A percentile compares a stretch with the other conserved stretches of the same genome.
Conservation (phyloP, 306 rosid species). For the Castanopsis chinensis region DNA sequence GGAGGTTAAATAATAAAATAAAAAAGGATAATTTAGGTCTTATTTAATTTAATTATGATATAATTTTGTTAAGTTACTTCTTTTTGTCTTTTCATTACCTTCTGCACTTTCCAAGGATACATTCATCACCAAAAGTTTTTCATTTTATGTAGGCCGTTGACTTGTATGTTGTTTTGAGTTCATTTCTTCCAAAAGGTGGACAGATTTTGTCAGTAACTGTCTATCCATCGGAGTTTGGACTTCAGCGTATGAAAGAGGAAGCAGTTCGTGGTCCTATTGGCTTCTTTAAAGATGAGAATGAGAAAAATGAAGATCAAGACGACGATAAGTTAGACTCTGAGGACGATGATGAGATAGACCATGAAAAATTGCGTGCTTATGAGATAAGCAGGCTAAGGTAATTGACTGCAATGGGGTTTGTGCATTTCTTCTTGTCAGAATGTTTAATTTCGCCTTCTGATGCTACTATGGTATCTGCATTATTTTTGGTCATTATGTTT, state of each 20-base stretch:
- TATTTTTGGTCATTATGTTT: background rate
- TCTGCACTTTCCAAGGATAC: background rate
- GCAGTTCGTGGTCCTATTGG: constrained; percentile 78
- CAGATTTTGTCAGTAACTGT: constrained; percentile 68
- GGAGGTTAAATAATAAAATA: background rate
- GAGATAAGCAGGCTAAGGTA: constrained; percentile 83
- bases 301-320: constrained; percentile 38
- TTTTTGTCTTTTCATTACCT: background rate
- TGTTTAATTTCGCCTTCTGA: background rate
- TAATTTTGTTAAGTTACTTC: constrained; percentile 7
- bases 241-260: constrained; percentile 85
- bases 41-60: background rate
- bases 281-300: constrained; percentile 57
- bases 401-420: background rate
- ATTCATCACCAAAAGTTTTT: background rate
- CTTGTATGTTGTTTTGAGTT: constrained; percentile 63
- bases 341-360: constrained; percentile 37
- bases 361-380: constrained; percentile 78
- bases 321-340: background rate
- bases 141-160: constrained; percentile 62
- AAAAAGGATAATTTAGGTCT: background rate
- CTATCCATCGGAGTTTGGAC: constrained; percentile 92
- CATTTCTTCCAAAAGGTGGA: constrained; percentile 72
- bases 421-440: background rate
- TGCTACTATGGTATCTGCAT: background rate